These are phyloP conservation scores for Murraya koenigii DNA, from an alignment of 345 rosid species.

Conservation along the genomic window DNA sequence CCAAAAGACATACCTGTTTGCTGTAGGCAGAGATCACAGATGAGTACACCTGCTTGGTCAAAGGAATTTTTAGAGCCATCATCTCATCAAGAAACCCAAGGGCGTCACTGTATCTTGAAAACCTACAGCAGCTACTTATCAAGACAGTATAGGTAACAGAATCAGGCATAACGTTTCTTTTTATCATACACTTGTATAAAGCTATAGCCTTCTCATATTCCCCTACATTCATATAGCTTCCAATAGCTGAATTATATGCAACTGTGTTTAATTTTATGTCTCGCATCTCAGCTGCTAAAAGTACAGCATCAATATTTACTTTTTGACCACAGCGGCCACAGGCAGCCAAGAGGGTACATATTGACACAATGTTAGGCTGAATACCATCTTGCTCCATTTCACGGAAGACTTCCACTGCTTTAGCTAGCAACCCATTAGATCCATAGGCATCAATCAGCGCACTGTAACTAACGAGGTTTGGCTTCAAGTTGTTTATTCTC, in stretches of 20 bases:
- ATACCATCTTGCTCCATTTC: constrained; percentile 79
- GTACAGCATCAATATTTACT: constrained; percentile 74
- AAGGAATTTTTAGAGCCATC: constrained; percentile 50
- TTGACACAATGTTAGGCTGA: constrained; percentile 71
- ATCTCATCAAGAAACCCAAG: constrained; percentile 65
- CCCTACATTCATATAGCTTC: constrained; percentile 81
- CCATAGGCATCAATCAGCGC: constrained; percentile 93
- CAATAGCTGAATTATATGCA: constrained; percentile 89
- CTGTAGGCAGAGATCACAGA: constrained; percentile 69
- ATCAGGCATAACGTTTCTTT: constrained; percentile 59
- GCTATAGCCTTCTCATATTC: constrained; percentile 67
- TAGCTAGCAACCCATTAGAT: constrained; percentile 68
- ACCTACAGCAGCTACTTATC: constrained; percentile 71
- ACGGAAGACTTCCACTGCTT: constrained; percentile 74
- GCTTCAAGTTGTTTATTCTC: constrained; percentile 64
- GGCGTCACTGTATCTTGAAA: constrained; percentile 73
- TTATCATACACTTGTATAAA: constrained; percentile 69
- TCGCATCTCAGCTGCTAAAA: constrained; percentile 76
- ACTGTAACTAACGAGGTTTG: constrained; percentile 75
- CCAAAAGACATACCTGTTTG: constrained; percentile 59
- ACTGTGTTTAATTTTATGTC: constrained; percentile 68
- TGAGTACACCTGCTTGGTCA: constrained; percentile 82
- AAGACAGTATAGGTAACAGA: constrained; percentile 78
- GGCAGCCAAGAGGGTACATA: constrained; percentile 82
- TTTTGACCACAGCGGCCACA: constrained; percentile 73